phyloP scores from a whole-genome alignment of 345 rosid genomes.

The Balakata baccata region DNA sequence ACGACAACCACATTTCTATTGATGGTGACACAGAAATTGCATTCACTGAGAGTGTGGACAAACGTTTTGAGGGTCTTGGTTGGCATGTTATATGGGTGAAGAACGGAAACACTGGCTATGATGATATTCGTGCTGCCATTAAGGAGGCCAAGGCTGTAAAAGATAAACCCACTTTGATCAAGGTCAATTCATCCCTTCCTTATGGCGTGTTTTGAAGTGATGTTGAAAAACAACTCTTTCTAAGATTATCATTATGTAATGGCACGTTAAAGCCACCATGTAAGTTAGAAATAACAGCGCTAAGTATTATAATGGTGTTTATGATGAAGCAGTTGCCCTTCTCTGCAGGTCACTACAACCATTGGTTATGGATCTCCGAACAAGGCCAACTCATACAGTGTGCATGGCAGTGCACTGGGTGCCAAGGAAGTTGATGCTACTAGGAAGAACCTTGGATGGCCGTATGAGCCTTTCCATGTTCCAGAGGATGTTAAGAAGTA shows the following conservation, averaged over 20 bases:
- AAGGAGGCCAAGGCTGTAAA: constrained; percentile 96
- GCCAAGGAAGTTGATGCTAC: constrained; percentile 99
- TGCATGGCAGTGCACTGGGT: constrained; percentile 95
- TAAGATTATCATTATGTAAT: neutral
- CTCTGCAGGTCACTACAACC: constrained; percentile 73
- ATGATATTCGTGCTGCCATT: constrained; percentile 97
- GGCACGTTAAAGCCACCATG: neutral
- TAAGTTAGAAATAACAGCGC: neutral
- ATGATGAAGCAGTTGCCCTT: neutral
- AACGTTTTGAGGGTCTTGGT: constrained; percentile 93
- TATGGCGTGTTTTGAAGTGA: neutral
- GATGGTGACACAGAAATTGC: constrained; percentile 99
- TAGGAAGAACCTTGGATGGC: constrained; percentile 95
- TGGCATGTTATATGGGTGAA: constrained; percentile 99
- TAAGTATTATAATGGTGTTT: neutral
- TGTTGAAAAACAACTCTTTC: neutral
- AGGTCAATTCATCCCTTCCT: constrained; percentile 39
- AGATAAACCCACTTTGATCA: constrained; percentile 88
- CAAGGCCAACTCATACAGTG: constrained; percentile 92
- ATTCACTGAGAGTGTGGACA: constrained; percentile 80
- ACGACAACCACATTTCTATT: constrained; percentile 98
- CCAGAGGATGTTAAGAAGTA: constrained; percentile 92
- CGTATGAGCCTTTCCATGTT: constrained; percentile 84
- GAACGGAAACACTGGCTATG: constrained; percentile 97
- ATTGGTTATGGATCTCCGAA: constrained; percentile 98